These are phyloP conservation scores for Lasiodiplodia sp. DNA, from an alignment of 2,329 filamentous ascomycete genomes.

Conservation along the genomic window DNA sequence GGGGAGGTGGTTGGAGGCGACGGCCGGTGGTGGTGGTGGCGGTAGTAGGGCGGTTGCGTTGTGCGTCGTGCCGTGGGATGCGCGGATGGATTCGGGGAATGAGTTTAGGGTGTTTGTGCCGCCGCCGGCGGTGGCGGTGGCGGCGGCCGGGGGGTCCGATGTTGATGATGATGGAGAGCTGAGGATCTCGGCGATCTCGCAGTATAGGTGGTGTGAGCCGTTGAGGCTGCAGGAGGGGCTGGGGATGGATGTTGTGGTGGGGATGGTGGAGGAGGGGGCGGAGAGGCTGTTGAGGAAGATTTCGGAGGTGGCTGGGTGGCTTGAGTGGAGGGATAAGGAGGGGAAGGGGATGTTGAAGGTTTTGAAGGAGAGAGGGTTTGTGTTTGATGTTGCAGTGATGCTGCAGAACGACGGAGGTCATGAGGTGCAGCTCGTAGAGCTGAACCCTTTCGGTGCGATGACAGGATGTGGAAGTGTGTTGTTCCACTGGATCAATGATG, in stretches of 20 bases:
- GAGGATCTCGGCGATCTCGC: not conserved
- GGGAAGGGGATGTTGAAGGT: constrained; percentile 32
- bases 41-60: constrained; percentile 39
- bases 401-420: constrained; percentile 30
- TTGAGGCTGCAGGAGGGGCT: not conserved
- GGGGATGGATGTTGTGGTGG: not conserved
- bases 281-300: not conserved
- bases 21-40: too few species aligned
- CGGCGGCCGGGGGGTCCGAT: too few species aligned
- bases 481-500: constrained; percentile 55
- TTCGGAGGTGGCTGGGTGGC: not conserved
- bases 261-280: not conserved
- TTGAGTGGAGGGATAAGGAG: not conserved
- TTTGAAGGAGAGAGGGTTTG: constrained; percentile 46
- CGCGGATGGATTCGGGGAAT: constrained; percentile 45
- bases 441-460: constrained; percentile 55
- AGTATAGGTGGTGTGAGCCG: not conserved
- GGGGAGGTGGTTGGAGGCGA: too few species aligned
- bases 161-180: not conserved
- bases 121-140: constrained; percentile 33
- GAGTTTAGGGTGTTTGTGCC: constrained; percentile 57
- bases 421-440: constrained; percentile 49
- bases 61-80: constrained; percentile 54
- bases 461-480: constrained; percentile 56
- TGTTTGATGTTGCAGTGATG: constrained; percentile 54